A percentile compares a stretch with the other conserved stretches of the same genome.
phyloP scores from a whole-genome alignment of 2,329 filamentous ascomycete species.

The Arthrobotrys iridis region DNA sequence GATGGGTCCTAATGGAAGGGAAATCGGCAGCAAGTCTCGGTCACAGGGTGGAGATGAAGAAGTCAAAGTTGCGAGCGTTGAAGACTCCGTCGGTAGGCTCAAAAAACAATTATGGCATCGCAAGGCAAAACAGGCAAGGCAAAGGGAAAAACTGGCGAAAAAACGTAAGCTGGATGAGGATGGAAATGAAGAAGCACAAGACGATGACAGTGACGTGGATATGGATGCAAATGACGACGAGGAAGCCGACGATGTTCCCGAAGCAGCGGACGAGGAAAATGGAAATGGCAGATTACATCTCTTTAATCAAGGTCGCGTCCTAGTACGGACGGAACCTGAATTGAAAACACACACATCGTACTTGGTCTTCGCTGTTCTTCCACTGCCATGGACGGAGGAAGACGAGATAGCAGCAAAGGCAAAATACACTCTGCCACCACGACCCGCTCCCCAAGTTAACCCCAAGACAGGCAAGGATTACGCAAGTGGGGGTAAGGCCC shows the following conservation, averaged over 20 bases:
- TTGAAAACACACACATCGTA: constrained; percentile 98
- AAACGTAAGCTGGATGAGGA: constrained; percentile 56
- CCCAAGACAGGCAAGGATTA: constrained; percentile 46
- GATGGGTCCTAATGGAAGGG: constrained; percentile 76
- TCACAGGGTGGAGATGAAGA: constrained; percentile 71
- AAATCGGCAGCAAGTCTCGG: constrained; percentile 68
- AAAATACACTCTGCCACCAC: constrained; percentile 66
- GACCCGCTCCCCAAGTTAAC: constrained; percentile 38
- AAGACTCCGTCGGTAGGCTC: constrained; percentile 79
- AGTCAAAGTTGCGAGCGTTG: constrained; percentile 74
- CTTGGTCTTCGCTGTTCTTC: constrained; percentile 88
- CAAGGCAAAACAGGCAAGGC: constrained; percentile 58
- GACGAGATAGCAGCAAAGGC: constrained; percentile 76
- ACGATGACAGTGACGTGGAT: constrained; percentile 50
- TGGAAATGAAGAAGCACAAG: constrained; percentile 55
- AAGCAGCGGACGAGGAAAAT: constrained; percentile 40
- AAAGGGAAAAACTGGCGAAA: constrained; percentile 34
- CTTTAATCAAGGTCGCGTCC: constrained; percentile 72
- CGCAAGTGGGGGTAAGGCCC: constrained; percentile 36
- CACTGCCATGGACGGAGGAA: constrained; percentile 83
- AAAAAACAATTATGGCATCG: constrained; percentile 57
- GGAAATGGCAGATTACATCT: constrained; percentile 54
- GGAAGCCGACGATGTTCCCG: constrained; percentile 59
- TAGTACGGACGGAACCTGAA: constrained; percentile 84
- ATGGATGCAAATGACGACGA: constrained; percentile 55